A percentile compares a stretch with the other conserved stretches of the same genome.
Conservation (phyloP, 2,329 filamentous ascomycete genomes). For the Periglandula ipomoeae region DNA sequence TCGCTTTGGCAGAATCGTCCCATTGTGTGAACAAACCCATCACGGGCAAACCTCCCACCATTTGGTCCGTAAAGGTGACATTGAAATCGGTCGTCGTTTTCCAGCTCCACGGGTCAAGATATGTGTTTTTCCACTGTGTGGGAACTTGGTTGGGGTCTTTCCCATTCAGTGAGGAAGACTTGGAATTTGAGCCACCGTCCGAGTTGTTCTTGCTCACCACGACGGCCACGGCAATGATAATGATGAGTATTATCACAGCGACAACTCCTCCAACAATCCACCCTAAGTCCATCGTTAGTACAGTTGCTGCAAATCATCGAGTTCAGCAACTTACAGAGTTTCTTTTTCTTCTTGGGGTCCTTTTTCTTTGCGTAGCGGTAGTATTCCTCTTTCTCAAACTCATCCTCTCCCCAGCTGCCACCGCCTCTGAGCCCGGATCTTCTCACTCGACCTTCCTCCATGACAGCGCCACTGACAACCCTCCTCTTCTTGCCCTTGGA, state of each 20-base stretch:
- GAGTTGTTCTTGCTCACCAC: slow-evolving; percentile 54
- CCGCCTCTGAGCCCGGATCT: slow-evolving; percentile 33
- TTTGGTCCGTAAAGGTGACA: slow-evolving; percentile 79
- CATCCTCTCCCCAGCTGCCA: slow-evolving; percentile 29
- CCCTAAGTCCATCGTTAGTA: slow-evolving; percentile 29
- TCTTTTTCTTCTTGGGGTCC: slow-evolving; percentile 48
- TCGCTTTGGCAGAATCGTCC: slow-evolving; percentile 74
- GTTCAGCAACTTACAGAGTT: slow-evolving; percentile 43
- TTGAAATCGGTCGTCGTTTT: slow-evolving; percentile 87
- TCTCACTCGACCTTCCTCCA: slow-evolving; percentile 54
- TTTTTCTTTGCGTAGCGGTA: slow-evolving; percentile 33
- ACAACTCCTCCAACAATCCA: slow-evolving; percentile 43
- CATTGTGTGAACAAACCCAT: slow-evolving; percentile 82
- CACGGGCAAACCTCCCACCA: slow-evolving; percentile 76
- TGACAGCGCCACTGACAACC: slow-evolving; percentile 59
- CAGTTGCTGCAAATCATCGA: too few relatives aligned
- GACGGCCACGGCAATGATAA: slow-evolving; percentile 59
- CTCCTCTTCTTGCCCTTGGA: slow-evolving; percentile 42
- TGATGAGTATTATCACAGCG: slow-evolving; percentile 51
- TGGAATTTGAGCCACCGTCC: slow-evolving; percentile 16
- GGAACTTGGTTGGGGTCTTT: slow-evolving; percentile 51
- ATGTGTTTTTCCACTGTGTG: slow-evolving; percentile 58
- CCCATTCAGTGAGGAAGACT: slow-evolving; percentile 33
- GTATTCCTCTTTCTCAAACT: slow-evolving; percentile 40
- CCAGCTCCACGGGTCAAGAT: slow-evolving; percentile 87